Conservation (phyloP, 345 rosid species). For the Camelina hispida region DNA sequence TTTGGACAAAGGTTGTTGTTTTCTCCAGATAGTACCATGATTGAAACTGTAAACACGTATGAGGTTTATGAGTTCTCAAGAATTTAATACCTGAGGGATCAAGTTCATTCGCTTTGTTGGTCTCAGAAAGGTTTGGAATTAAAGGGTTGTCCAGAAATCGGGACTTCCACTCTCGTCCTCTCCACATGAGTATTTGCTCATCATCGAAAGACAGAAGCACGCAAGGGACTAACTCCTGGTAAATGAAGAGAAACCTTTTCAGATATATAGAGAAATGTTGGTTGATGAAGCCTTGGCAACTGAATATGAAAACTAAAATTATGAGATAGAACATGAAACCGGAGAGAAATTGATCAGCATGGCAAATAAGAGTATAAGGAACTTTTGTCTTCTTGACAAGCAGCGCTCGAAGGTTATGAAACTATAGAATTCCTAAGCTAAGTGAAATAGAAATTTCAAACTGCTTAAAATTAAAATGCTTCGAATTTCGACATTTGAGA, state of each 20-base stretch:
- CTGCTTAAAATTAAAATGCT: background rate
- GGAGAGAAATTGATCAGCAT: constrained; percentile 1
- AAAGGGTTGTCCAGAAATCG: constrained; percentile 55
- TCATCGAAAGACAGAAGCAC: constrained; percentile 87
- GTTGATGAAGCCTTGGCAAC: constrained; percentile 18
- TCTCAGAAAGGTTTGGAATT: constrained; percentile 42
- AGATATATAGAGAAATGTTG: constrained; percentile 7
- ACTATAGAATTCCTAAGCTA: background rate
- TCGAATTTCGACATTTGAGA: background rate
- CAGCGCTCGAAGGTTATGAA: background rate
- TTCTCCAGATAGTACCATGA: background rate
- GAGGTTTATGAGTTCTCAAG: constrained; percentile 1
- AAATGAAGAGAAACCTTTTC: constrained; percentile 3
- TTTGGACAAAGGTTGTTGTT: constrained; percentile 10
- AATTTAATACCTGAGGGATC: constrained; percentile 48
- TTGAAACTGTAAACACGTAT: background rate
- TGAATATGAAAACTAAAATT: background rate
- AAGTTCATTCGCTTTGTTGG: constrained; percentile 34
- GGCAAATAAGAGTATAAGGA: background rate
- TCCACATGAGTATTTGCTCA: constrained; percentile 91
- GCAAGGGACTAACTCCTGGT: constrained; percentile 89
- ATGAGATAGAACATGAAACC: background rate
- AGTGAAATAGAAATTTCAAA: background rate
- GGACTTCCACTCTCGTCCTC: constrained; percentile 85
- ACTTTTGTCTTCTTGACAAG: background rate